Percentiles rank a stretch among this genome's conserved stretches.
phyloP scores from a whole-genome alignment of 2,329 filamentous ascomycete genomes.

The Penicillium corylophilum region DNA sequence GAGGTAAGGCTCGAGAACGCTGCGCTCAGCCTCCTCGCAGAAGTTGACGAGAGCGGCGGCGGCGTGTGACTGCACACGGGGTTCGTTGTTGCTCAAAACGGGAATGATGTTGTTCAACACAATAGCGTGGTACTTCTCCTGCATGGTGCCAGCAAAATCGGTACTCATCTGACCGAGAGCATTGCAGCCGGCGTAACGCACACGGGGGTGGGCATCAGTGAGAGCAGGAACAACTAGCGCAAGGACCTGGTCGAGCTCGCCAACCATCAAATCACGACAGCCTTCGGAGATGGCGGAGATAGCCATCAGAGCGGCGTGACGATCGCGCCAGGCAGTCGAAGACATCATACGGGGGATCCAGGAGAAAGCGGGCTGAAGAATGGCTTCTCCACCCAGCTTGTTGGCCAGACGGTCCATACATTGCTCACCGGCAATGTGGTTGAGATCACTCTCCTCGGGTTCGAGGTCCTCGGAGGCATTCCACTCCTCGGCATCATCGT shows the following conservation, averaged over 20 bases:
- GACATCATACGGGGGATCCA: conserved; percentile 99
- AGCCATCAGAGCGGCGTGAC: conserved; percentile 96
- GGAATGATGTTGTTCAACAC: conserved; percentile 91
- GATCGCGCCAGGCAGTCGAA: conserved; percentile 89
- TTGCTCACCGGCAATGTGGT: conserved; percentile 96
- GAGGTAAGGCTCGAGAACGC: conserved; percentile 86
- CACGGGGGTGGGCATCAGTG: conserved; percentile 84
- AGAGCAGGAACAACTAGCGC: conserved; percentile 92
- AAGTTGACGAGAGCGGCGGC: conserved; percentile 98
- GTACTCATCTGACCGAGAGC: conserved; percentile 99
- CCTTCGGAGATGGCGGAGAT: conserved; percentile 98
- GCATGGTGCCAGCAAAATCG: conserved; percentile 97
- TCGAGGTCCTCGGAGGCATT: conserved; percentile 91
- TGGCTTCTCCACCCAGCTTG: conserved; percentile 91
- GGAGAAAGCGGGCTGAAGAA: conserved; percentile 88
- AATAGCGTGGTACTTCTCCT: conserved; percentile 85
- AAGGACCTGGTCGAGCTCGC: conserved; percentile 88
- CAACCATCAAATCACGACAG: conserved; percentile 92
- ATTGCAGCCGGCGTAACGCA: conserved; percentile 96
- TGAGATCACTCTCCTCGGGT: conserved; percentile 91
- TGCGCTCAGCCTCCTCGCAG: conserved; percentile 95
- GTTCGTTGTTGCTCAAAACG: conserved; percentile 83
- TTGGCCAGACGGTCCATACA: conserved; percentile 97
- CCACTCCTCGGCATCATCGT: conserved; percentile 94
- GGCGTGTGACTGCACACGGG: conserved; percentile 92